Conservation (phyloP, 2,329 filamentous ascomycete species). For the Aspergillus hortae region DNA sequence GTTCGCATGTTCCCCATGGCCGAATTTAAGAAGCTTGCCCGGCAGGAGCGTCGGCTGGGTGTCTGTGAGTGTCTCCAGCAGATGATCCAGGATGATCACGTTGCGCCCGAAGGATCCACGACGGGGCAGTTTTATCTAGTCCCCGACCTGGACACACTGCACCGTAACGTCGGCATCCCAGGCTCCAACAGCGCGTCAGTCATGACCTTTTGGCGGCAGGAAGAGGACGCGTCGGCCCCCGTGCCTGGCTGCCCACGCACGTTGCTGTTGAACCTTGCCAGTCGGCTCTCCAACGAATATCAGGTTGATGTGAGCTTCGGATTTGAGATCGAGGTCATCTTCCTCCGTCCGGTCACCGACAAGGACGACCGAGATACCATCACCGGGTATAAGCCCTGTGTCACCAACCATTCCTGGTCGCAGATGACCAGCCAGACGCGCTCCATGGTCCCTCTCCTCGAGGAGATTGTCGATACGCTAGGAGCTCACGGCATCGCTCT, state of each 20-base stretch:
- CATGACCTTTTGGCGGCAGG: constrained; percentile 62
- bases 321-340: constrained; percentile 78
- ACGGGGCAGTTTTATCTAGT: constrained; percentile 65
- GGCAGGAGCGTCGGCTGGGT: constrained; percentile 50
- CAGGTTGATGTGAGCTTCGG: constrained; percentile 63
- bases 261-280: constrained; percentile 55
- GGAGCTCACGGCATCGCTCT: constrained; percentile 61
- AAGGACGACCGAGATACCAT: constrained; percentile 27
- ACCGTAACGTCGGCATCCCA: constrained; percentile 51
- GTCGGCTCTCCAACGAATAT: constrained; percentile 50
- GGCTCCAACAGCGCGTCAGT: constrained; percentile 60
- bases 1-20: constrained; percentile 65
- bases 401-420: constrained; percentile 68
- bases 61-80: constrained; percentile 64
- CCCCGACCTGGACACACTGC: constrained; percentile 63
- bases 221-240: constrained; percentile 43
- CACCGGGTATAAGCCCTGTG: constrained; percentile 37
- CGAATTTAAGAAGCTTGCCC: constrained; percentile 50
- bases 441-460: constrained; percentile 55
- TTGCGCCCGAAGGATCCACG: constrained; percentile 51
- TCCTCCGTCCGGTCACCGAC: constrained; percentile 53
- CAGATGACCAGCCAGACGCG: constrained; percentile 61
- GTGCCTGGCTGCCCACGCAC: constrained; percentile 63
- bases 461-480: constrained; percentile 62
- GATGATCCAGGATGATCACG: constrained; percentile 63